Percentiles rank a stretch among this genome's conserved stretches.
phyloP scores from a whole-genome alignment of 805 yeast species.

The Jamesozyma jinghongensis region DNA sequence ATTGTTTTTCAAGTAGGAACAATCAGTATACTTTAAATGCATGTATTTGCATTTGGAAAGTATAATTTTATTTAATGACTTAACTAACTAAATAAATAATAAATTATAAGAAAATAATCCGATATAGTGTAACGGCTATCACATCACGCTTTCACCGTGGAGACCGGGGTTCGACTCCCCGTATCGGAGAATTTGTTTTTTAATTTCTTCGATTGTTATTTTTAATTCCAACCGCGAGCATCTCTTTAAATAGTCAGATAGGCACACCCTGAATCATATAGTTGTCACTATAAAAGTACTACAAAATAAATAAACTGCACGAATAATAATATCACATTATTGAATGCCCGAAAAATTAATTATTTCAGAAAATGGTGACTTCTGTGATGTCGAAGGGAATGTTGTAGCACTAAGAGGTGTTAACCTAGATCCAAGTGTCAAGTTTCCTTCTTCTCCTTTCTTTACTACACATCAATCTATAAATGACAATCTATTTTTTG shows the following conservation, averaged over 20 bases:
- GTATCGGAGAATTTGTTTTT: slow-evolving; percentile 21
- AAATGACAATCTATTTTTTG: slow-evolving; percentile 38
- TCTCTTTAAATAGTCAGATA: too few relatives aligned
- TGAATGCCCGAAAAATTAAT: slow-evolving; percentile 21
- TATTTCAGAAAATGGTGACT: slow-evolving; percentile 44
- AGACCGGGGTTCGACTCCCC: slow-evolving; percentile 32
- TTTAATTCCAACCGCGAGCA: not conserved
- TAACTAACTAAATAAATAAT: too few relatives aligned
- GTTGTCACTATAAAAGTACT: too few relatives aligned
- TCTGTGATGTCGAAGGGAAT: slow-evolving; percentile 49
- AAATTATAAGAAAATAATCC: too few relatives aligned
- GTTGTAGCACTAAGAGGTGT: slow-evolving; percentile 66
- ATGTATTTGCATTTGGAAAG: too few relatives aligned
- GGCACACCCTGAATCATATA: too few relatives aligned
- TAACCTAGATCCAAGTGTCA: slow-evolving; percentile 67
- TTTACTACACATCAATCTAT: slow-evolving; percentile 32
- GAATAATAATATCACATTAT: too few relatives aligned
- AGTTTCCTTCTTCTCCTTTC: slow-evolving; percentile 56
- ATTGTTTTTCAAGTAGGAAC: too few relatives aligned
- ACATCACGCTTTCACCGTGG: slow-evolving; percentile 31
- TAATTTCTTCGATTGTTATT: not conserved
- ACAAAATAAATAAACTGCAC: too few relatives aligned
- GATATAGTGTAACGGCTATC: slow-evolving; percentile 31
- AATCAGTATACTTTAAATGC: too few relatives aligned
- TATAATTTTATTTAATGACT: too few relatives aligned